Conservation (phyloP, 345 rosid species). For the Eucalyptus microcorys region DNA sequence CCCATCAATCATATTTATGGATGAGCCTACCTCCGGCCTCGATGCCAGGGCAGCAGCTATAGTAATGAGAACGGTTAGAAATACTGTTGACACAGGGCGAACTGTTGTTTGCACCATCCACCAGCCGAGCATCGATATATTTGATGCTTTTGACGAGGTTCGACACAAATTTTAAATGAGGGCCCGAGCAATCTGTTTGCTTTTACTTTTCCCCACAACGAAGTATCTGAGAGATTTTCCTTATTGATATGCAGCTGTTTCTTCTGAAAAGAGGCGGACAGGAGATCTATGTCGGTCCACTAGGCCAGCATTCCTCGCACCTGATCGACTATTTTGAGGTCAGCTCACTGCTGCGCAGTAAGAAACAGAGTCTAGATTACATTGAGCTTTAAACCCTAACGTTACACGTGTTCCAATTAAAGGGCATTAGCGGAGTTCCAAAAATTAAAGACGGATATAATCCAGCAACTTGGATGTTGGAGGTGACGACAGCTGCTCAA, state of each 20-base stretch:
- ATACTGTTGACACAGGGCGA: constrained; percentile 62
- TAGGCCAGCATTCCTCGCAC: constrained; percentile 40
- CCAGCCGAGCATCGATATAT: constrained; percentile 68
- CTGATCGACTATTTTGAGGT: constrained; percentile 57
- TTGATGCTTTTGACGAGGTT: constrained; percentile 73
- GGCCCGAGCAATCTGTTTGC: neutral
- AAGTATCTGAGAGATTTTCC: neutral
- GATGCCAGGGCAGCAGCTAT: constrained; percentile 81
- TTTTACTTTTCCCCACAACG: neutral
- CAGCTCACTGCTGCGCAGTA: neutral
- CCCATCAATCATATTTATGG: constrained; percentile 72
- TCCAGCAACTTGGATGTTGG: constrained; percentile 80
- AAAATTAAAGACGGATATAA: constrained; percentile 52
- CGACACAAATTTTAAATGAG: neutral
- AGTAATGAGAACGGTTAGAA: constrained; percentile 67
- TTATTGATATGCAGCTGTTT: constrained; percentile 14
- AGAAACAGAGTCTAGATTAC: neutral
- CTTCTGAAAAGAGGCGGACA: constrained; percentile 49
- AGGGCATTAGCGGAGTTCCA: constrained; percentile 40
- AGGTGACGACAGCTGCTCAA: constrained; percentile 34
- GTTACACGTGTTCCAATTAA: neutral
- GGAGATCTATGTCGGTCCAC: constrained; percentile 53
- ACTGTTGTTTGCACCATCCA: constrained; percentile 74
- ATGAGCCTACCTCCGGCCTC: constrained; percentile 69
- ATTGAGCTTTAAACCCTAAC: neutral